Percentiles rank a stretch among this genome's conserved stretches.
Evolutionary conservation across 306 rosid species (phyloP).

Genomic region (Cucurbita maxima): DNA sequence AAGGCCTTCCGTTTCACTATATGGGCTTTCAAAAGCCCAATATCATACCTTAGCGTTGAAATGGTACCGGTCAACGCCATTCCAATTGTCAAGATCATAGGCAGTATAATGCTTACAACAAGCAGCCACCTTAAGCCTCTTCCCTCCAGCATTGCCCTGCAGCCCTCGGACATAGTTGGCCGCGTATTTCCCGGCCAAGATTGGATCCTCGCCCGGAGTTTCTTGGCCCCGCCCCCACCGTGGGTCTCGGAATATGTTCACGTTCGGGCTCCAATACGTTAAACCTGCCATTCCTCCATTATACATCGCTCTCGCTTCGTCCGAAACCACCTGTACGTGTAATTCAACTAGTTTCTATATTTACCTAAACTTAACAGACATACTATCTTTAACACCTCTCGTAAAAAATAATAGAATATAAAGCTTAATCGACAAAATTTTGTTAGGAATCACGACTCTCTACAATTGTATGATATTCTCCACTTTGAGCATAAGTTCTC

Average conservation of each 20-base stretch:
- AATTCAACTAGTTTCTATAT: too few relatives aligned
- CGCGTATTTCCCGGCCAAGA: slow-evolving; percentile 50
- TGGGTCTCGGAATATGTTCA: slow-evolving; percentile 81
- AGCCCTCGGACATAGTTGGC: slow-evolving; percentile 64
- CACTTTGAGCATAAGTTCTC: too few relatives aligned
- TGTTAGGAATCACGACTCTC: too few relatives aligned
- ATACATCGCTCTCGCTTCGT: slow-evolving; percentile 94
- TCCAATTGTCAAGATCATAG: slow-evolving; percentile 93
- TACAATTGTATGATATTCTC: too few relatives aligned
- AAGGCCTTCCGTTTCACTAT: neutral
- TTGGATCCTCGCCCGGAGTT: slow-evolving; percentile 86
- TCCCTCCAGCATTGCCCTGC: slow-evolving; percentile 49
- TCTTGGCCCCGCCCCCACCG: slow-evolving; percentile 97
- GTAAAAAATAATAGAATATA: too few relatives aligned
- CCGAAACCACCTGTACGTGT: slow-evolving; percentile 52
- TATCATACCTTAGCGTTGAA: slow-evolving; percentile 67
- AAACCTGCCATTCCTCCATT: slow-evolving; percentile 75
- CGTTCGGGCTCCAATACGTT: slow-evolving; percentile 91
- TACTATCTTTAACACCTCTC: too few relatives aligned
- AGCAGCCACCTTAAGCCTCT: slow-evolving; percentile 80
- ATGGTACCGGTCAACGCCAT: slow-evolving; percentile 58
- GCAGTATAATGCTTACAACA: slow-evolving; percentile 92
- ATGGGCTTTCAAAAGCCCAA: neutral
- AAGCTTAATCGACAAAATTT: too few relatives aligned
- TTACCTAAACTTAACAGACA: too few relatives aligned